Conservation (phyloP, 1,284 basidiomycete genomes). For the Golubevia pallescens region DNA sequence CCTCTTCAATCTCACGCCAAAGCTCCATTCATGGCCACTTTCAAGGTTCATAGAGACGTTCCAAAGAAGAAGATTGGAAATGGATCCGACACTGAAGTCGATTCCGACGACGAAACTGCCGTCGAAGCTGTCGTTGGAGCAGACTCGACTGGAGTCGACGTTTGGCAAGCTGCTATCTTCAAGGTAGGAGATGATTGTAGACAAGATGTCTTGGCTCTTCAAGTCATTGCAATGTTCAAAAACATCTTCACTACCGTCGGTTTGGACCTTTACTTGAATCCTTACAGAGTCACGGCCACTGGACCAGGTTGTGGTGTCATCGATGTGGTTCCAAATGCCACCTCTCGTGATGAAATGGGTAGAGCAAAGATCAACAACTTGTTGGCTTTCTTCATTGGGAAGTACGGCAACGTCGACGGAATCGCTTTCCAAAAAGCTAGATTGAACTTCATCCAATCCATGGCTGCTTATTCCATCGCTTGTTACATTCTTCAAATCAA, state of each 20-base stretch:
- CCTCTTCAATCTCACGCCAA: constrained; percentile 98
- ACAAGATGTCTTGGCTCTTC: constrained; percentile 94
- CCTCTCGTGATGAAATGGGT: constrained; percentile 99
- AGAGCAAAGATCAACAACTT: constrained; percentile 97
- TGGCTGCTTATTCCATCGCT: constrained; percentile 99
- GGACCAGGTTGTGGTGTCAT: constrained; percentile 98
- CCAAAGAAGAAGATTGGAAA: constrained; percentile 74
- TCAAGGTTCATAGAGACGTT: constrained; percentile 75
- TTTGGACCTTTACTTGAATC: constrained; percentile 88
- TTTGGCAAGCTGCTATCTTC: constrained; percentile 99
- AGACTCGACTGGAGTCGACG: constrained; percentile 66
- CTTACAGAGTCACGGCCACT: constrained; percentile 96
- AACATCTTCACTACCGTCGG: constrained; percentile 90
- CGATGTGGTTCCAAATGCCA: constrained; percentile 97
- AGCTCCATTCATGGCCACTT: constrained; percentile 99
- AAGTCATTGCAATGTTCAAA: constrained; percentile 99
- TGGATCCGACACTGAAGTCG: constrained; percentile 73
- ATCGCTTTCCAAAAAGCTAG: constrained; percentile 90
- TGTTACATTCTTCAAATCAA: constrained; percentile 98
- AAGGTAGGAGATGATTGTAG: constrained; percentile 99
- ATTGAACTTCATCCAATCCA: constrained; percentile 95
- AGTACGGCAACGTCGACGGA: constrained; percentile 88
- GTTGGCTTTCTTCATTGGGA: constrained; percentile 89
- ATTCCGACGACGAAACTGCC: constrained; percentile 70
- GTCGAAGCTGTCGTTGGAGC: constrained; percentile 22